These are phyloP conservation scores for Fistulifera pelliculosa DNA, from an alignment of 108 stramenopile genomes.

Conservation along the genomic window DNA sequence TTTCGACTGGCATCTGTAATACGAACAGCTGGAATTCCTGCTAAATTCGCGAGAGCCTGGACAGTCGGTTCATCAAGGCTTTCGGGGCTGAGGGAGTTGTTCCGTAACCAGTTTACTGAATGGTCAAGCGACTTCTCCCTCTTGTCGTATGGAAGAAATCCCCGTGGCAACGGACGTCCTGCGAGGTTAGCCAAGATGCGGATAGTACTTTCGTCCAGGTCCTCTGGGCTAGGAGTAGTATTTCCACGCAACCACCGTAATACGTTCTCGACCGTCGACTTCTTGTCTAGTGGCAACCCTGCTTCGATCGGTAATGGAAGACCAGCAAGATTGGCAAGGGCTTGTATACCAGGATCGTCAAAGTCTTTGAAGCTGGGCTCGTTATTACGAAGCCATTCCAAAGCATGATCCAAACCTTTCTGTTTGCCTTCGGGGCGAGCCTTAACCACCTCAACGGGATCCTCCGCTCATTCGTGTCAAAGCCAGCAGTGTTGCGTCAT, in stretches of 20 bases:
- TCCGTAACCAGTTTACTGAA: conserved; percentile 14
- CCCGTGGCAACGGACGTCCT: neutral
- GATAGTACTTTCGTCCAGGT: conserved; percentile 2
- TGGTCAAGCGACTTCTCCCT: conserved; percentile 1
- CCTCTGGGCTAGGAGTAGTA: conserved; percentile 1
- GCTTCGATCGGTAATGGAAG: neutral
- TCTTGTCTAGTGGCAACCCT: neutral
- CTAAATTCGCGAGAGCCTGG: conserved; percentile 9
- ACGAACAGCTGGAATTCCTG: conserved; percentile 2
- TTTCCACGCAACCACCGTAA: conserved; percentile 23
- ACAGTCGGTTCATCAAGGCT: conserved; percentile 17
- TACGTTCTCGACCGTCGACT: conserved; percentile 9
- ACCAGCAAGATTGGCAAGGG: conserved; percentile 5
- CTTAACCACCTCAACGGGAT: too few species aligned
- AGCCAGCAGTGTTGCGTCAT: conserved; percentile 1
- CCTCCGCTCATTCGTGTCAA: neutral
- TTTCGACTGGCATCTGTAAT: neutral
- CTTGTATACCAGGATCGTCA: conserved; percentile 5
- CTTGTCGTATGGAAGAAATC: neutral
- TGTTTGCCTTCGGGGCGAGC: neutral
- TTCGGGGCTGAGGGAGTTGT: conserved; percentile 6
- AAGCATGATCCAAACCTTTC: conserved; percentile 8
- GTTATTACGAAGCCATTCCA: conserved; percentile 8
- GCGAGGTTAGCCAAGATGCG: conserved; percentile 5
- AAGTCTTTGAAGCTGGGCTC: conserved; percentile 4